Conservation (phyloP, 495 filamentous ascomycete genomes). For the Aspergillus cavernicola region DNA sequence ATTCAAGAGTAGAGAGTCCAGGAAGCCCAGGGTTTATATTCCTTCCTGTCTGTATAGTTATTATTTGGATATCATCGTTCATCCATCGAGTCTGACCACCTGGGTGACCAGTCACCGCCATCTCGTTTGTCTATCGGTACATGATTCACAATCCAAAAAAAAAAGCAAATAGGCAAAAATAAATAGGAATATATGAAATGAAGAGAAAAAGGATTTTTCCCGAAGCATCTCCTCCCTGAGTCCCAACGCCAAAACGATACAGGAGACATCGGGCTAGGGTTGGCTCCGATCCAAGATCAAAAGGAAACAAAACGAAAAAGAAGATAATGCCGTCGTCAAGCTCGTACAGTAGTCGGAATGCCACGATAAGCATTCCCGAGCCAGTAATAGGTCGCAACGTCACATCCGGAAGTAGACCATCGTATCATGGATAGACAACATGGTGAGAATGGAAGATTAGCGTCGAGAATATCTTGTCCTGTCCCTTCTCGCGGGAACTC, state of each 20-base stretch:
- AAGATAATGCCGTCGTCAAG: constrained; percentile 13
- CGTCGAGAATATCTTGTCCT: constrained; percentile 1
- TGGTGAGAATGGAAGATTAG: constrained; percentile 15
- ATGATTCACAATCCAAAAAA: constrained; percentile 24
- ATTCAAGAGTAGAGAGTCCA: not conserved
- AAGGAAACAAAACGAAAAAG: constrained; percentile 6
- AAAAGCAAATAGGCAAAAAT: constrained; percentile 31
- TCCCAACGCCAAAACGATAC: constrained; percentile 35
- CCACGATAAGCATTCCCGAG: constrained; percentile 10
- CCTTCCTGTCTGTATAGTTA: constrained; percentile 5
- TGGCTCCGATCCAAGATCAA: constrained; percentile 20
- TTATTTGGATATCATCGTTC: constrained; percentile 10
- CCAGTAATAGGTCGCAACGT: constrained; percentile 5
- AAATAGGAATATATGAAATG: constrained; percentile 20
- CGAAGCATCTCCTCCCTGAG: constrained; percentile 20
- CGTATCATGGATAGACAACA: constrained; percentile 15
- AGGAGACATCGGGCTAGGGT: constrained; percentile 22
- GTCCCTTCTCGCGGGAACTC: not conserved
- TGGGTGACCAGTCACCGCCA: constrained; percentile 13
- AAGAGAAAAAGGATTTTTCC: constrained; percentile 13
- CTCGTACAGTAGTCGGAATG: constrained; percentile 5
- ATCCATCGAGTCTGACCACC: constrained; percentile 3
- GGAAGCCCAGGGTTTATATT: not conserved
- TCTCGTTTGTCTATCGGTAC: constrained; percentile 13
- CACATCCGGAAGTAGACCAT: constrained; percentile 14